These are phyloP conservation scores for Suillus weaverae DNA, from an alignment of 768 basidiomycete genomes.

Conservation along the genomic window DNA sequence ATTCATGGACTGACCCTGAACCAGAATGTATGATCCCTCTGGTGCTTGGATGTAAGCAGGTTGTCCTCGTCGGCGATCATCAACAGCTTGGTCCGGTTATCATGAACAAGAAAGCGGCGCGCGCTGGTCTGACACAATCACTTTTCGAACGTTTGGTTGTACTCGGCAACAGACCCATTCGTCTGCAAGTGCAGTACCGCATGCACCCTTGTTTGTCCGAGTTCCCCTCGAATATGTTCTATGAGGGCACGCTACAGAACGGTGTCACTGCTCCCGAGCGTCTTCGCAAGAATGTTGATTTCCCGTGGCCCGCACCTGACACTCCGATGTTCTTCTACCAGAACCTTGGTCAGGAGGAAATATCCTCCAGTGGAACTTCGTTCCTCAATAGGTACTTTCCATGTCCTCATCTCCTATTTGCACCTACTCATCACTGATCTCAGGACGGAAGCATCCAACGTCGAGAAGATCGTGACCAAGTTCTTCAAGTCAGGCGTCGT, in stretches of 20 bases:
- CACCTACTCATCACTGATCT: conserved; percentile 5
- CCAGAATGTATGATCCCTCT: conserved; percentile 99
- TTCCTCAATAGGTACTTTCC: conserved; percentile 83
- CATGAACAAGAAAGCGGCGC: conserved; percentile 99
- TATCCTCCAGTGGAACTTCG: conserved; percentile 96
- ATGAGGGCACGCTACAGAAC: conserved; percentile 97
- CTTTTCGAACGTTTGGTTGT: conserved; percentile 97
- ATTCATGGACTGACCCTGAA: conserved; percentile 16
- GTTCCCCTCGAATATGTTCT: conserved; percentile 99
- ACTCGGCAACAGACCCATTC: conserved; percentile 93
- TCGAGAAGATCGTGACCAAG: conserved; percentile 99
- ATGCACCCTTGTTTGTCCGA: conserved; percentile 99
- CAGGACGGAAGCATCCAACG: conserved; percentile 97
- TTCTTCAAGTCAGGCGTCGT: conserved; percentile 99
- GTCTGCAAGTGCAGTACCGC: conserved; percentile 98
- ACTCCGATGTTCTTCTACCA: conserved; percentile 99
- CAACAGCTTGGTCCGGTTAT: conserved; percentile 98
- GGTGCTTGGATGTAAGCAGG: conserved; percentile 97
- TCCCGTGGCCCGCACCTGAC: conserved; percentile 96
- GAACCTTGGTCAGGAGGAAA: conserved; percentile 98
- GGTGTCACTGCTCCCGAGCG: conserved; percentile 99
- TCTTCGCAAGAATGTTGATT: conserved; percentile 96
- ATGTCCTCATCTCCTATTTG: conserved; percentile 3
- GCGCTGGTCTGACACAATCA: conserved; percentile 97
- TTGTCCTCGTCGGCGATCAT: conserved; percentile 96